Conservation (phyloP, 495 filamentous ascomycete genomes). For the Aspergillus sclerotiicarbonarius region DNA sequence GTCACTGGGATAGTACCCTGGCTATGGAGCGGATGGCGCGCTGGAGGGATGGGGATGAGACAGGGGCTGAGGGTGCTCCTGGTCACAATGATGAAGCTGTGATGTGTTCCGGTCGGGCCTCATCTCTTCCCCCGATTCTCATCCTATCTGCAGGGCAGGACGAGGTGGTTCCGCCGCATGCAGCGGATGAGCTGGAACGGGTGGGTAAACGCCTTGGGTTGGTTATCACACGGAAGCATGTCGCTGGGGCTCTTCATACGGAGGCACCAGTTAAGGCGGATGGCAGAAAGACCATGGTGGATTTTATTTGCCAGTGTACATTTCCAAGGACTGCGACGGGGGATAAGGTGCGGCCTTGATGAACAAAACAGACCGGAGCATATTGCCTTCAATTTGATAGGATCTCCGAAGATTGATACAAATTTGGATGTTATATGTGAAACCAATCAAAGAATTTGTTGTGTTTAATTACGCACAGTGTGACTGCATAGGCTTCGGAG, state of each 20-base stretch:
- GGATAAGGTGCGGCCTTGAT: too few species aligned
- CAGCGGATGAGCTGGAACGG: conserved; percentile 48
- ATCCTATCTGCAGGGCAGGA: conserved; percentile 64
- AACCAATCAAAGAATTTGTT: too few species aligned
- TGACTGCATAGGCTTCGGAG: too few species aligned
- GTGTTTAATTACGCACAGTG: too few species aligned
- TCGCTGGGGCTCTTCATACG: conserved; percentile 53
- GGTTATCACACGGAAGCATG: conserved; percentile 29
- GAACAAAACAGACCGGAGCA: too few species aligned
- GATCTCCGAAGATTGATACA: too few species aligned
- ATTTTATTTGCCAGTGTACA: conserved; percentile 23
- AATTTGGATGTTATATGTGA: too few species aligned
- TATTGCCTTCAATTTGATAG: too few species aligned
- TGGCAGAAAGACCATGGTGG: conserved; percentile 43
- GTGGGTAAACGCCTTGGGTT: conserved; percentile 32
- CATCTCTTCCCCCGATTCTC: conserved; percentile 41
- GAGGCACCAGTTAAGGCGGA: conserved; percentile 41
- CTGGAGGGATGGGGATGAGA: conserved; percentile 12
- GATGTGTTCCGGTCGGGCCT: neutral
- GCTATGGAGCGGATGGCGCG: conserved; percentile 37
- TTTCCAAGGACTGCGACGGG: neutral
- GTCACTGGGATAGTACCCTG: conserved; percentile 47
- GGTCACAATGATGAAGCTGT: neutral
- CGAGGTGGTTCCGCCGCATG: conserved; percentile 63
- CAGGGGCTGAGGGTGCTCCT: neutral